Evolutionary conservation across 768 basidiomycete species (phyloP), one percentile per base, ranked within the genome.

Genomic region (Russula dissimulans): DNA sequence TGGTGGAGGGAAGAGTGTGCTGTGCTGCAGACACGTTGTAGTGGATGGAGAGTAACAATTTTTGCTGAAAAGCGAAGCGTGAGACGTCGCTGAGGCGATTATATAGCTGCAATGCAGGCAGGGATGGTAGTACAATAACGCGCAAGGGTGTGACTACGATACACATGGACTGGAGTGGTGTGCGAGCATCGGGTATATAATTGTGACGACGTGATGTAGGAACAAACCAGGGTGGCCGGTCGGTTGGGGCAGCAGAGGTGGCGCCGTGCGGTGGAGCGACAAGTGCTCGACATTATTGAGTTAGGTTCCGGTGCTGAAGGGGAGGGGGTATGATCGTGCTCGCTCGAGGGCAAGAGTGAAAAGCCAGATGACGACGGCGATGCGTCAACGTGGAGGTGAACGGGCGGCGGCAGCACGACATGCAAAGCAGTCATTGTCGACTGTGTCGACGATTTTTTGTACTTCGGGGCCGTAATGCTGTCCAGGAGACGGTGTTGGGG

Each of bases 401-500:
- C 73, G 74, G 32, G 72, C 74, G 46, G 76, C 76, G 10, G 86
- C 85, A 58, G 83, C 79, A 41, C 83, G 80, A 70, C 87, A 90
- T 48, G 81, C 79, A 66, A 79, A 83, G 70, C 87, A 90, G 60
- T 75, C 84, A 54, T 89, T 85, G 67, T 88, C 79, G 66, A 88
- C 85, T 44, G 74, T 76, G 72, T 89, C 87, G 60, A 87, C 70
- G 67, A 85, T 81, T 61, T 79, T 77, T 68, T 90, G 82, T 58
- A 90, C 78, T 61, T 89, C 87, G 2, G 75, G 69, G 5, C 83
- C 87, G 70, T 79, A 90, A 66, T 81, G 79, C 87, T 90, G 68
- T 56, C 12, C 44, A 43, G 3, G 22, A 26, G 44, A 7, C 36
- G 8, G 55, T 36, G 41, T 54, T 44, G 41, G 29, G 41, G 3